These are phyloP conservation scores for Nakazawaea populi DNA, from an alignment of 805 yeast species.

Conservation along the genomic window DNA sequence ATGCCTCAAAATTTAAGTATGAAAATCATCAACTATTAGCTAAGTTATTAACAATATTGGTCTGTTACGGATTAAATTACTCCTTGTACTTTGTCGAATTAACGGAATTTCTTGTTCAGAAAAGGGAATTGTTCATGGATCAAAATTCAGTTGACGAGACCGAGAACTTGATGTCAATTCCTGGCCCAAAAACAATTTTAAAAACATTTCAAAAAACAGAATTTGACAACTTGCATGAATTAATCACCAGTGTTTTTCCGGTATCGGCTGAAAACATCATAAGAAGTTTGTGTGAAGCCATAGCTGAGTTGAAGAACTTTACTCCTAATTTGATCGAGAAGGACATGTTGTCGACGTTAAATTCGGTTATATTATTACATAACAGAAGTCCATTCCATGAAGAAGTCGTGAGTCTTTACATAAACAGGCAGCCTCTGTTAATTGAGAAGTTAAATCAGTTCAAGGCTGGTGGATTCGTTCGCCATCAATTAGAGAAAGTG, in stretches of 20 bases:
- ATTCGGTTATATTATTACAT: constrained; percentile 12
- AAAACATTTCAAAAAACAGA: too few species aligned
- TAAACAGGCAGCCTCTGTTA: constrained; percentile 13
- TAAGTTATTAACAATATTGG: constrained; percentile 15
- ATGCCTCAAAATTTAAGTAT: constrained; percentile 14
- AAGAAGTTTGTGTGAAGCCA: background rate
- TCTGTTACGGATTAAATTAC: constrained; percentile 15
- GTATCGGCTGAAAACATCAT: background rate
- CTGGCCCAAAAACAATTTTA: too few species aligned
- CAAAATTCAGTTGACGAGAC: background rate
- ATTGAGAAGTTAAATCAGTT: constrained; percentile 15
- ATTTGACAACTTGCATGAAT: background rate
- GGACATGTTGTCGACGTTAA: constrained; percentile 9
- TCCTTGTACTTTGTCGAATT: background rate
- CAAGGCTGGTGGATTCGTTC: background rate
- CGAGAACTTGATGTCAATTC: background rate
- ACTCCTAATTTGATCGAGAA: constrained; percentile 11
- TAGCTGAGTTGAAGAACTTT: background rate
- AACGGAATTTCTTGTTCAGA: background rate
- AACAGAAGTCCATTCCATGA: constrained; percentile 14
- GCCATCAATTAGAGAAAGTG: background rate
- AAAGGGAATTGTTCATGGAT: background rate
- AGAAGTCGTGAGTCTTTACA: constrained; percentile 14
- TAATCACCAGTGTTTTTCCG: background rate
- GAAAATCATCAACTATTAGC: constrained; percentile 17